Conservation (phyloP, 2,329 filamentous ascomycete genomes). For the Fusarium sp. region DNA sequence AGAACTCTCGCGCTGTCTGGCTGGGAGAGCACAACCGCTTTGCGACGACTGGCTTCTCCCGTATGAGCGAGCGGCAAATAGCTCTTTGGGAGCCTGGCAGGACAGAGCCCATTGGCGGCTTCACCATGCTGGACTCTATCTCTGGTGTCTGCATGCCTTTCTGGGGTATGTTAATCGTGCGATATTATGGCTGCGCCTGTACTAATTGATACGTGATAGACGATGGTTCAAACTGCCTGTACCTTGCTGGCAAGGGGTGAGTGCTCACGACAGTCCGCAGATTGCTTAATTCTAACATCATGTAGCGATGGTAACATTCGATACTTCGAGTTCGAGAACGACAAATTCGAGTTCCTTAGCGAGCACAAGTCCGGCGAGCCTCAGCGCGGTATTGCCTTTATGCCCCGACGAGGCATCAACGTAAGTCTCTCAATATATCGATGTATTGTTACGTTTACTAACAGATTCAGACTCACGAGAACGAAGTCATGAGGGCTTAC, state of each 20-base stretch:
- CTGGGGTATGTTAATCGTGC: constrained; percentile 75
- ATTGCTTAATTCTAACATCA: constrained; percentile 25
- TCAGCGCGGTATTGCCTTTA: constrained; percentile 92
- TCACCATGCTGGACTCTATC: constrained; percentile 91
- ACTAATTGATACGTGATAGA: constrained; percentile 62
- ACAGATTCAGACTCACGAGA: constrained; percentile 80
- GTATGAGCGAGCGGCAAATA: constrained; percentile 97
- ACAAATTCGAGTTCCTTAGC: constrained; percentile 97
- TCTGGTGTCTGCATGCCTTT: constrained; percentile 99
- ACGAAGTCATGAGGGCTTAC: constrained; percentile 94
- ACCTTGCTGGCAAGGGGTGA: constrained; percentile 96
- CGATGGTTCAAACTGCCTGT: constrained; percentile 93
- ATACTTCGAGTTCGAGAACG: constrained; percentile 98
- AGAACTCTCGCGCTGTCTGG: constrained; percentile 98
- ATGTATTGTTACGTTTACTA: constrained; percentile 36
- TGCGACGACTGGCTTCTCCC: constrained; percentile 96
- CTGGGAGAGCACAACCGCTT: constrained; percentile 97
- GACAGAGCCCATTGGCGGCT: constrained; percentile 88
- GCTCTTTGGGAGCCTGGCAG: constrained; percentile 94
- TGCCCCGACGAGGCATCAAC: constrained; percentile 95
- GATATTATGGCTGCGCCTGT: neutral
- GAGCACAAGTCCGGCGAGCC: constrained; percentile 98
- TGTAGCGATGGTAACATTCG: constrained; percentile 95
- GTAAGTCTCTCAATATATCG: constrained; percentile 59
- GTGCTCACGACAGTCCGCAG: constrained; percentile 52